Evolutionary conservation across 2,329 filamentous ascomycete genomes (phyloP), one percentile per base, ranked within the genome.

Genomic region (Neoscytalidium dimidiatum): DNA sequence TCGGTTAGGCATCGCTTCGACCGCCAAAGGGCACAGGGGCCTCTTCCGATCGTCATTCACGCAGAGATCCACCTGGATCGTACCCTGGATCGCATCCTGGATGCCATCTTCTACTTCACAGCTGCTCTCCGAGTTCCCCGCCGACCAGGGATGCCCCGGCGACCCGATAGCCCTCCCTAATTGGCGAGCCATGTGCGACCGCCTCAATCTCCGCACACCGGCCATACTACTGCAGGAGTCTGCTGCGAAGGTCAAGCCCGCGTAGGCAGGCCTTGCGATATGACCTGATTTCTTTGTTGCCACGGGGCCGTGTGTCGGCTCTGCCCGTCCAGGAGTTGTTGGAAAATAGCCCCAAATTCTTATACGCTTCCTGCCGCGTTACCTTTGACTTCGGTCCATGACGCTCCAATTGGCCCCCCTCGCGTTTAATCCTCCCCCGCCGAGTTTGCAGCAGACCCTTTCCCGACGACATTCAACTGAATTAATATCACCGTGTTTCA

Each of bases 11-110:
- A 29, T 35, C n/a, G 49, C 28, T 33, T 52, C 56, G 38, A 57
- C 8, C 13, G 41, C 28, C 56, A 33, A n/a, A 46, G 56, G 13
- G n/a, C n/a, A 28, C 43, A 52, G 38, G 41, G 43, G 13, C 56
- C 28, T 23, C 9, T 44, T n/a, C 56, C 56, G 56, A 60, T 60
- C 56, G 56, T 28, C 41, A n/a, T 35, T 14, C 56, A 19, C 33
- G n/a, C 56, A 43, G 28, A 46, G 56, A 60, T 60, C 56, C 43
- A 57, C 43, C 52, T 57, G 21, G 52, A 57, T 33, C 49, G 29
- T 33, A 56, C 52, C 33, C 49, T 28, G 33, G 31, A 41, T 46
- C 26, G 26, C 8, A 35, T 52, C 49, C 38, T 41, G 38, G 38
- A 14, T 41, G n/a, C 11, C 28, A 52, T 33, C 29, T 19, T 52